These are phyloP conservation scores for Hydnum rufescens DNA, from an alignment of 768 basidiomycete genomes.

Conservation along the genomic window DNA sequence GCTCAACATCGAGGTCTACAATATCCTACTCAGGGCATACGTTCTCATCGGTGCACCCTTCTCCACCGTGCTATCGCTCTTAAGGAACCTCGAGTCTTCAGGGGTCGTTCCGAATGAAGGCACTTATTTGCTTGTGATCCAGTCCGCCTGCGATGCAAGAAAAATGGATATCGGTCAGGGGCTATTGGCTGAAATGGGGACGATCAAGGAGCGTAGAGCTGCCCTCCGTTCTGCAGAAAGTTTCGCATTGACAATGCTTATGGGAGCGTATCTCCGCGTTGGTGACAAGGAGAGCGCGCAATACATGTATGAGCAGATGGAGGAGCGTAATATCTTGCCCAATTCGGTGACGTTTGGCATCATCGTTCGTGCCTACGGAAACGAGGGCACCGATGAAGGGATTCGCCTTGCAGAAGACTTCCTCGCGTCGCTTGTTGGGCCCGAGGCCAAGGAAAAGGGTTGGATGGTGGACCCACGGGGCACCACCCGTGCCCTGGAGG, in stretches of 20 bases:
- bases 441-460: slow-evolving; percentile 17
- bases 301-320: slow-evolving; percentile 54
- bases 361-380: slow-evolving; percentile 43
- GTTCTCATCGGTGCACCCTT: slow-evolving; percentile 66
- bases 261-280: slow-evolving; percentile 45
- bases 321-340: slow-evolving; percentile 39
- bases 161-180: slow-evolving; percentile 21
- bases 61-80: slow-evolving; percentile 36
- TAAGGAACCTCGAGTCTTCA: slow-evolving; percentile 28
- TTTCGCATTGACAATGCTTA: slow-evolving; percentile 48
- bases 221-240: slow-evolving; percentile 8
- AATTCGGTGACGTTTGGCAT: slow-evolving; percentile 45
- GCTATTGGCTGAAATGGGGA: slow-evolving; percentile 48
- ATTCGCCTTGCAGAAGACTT: slow-evolving; percentile 47
- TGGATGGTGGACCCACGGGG: slow-evolving; percentile 17
- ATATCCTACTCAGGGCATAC: slow-evolving; percentile 67
- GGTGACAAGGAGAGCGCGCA: slow-evolving; percentile 36
- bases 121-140: slow-evolving; percentile 57
- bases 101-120: slow-evolving; percentile 37
- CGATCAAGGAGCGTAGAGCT: slow-evolving; percentile 14
- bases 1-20: slow-evolving; percentile 43
- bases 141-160: slow-evolving; percentile 60
- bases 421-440: slow-evolving; percentile 29
- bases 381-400: slow-evolving; percentile 28
- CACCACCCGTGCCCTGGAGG: slow-evolving; percentile 13